Evolutionary conservation across 257 asterid species (phyloP).

Genomic region (Nemophila menziesii): DNA sequence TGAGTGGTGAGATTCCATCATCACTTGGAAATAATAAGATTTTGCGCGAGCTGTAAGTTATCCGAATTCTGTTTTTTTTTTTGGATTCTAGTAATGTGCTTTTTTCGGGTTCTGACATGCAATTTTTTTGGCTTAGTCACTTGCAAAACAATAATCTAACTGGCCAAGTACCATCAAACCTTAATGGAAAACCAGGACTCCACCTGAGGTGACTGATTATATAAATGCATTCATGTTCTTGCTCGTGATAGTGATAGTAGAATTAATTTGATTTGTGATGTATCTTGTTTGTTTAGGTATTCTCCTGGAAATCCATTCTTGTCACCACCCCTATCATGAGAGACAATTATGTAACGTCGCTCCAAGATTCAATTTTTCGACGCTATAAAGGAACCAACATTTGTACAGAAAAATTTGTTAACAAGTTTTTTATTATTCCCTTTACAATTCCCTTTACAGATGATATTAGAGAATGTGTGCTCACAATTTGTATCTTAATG

Average conservation of each 20-base stretch:
- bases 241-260: neutral
- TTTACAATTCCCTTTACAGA: neutral
- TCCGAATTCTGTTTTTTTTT: neutral
- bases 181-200: slow-evolving; percentile 40
- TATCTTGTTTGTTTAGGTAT: slow-evolving; percentile 36
- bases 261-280: neutral
- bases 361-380: neutral
- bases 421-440: neutral
- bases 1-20: slow-evolving; percentile 55
- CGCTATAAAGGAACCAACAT: neutral
- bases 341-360: slow-evolving; percentile 4
- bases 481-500: neutral
- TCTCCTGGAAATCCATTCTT: slow-evolving; percentile 72
- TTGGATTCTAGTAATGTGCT: neutral
- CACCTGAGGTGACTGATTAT: slow-evolving; percentile 37
- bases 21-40: slow-evolving; percentile 39
- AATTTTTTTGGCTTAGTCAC: slow-evolving; percentile 33
- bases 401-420: slow-evolving; percentile 1
- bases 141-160: slow-evolving; percentile 78
- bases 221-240: neutral
- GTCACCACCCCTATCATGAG: slow-evolving; percentile 33
- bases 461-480: slow-evolving; percentile 3
- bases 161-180: slow-evolving; percentile 66
- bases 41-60: slow-evolving; percentile 69
- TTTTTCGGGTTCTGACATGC: neutral